phyloP scores from a whole-genome alignment of 306 rosid genomes.

The Malus sieversii region DNA sequence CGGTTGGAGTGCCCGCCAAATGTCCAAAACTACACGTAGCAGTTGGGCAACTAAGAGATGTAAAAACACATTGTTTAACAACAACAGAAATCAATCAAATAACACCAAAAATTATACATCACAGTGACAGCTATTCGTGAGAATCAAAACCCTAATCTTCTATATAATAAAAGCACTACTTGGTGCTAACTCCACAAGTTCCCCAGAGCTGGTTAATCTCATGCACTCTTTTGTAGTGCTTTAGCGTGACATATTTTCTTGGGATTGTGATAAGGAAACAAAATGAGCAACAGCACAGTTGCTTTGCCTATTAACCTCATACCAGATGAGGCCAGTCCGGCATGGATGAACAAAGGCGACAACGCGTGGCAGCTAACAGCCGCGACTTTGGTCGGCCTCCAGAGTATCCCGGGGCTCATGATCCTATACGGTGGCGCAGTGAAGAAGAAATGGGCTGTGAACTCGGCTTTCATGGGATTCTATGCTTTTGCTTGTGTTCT shows the following conservation, averaged over 20 bases:
- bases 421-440: conserved; percentile 38
- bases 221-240: background rate
- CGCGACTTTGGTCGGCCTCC: conserved; percentile 34
- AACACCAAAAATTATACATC: conserved; percentile 6
- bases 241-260: background rate
- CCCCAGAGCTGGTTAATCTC: background rate
- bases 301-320: conserved; percentile 16
- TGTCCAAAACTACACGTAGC: background rate
- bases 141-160: conserved; percentile 6
- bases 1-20: conserved; percentile 15
- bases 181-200: background rate
- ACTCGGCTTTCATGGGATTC: conserved; percentile 42
- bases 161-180: conserved; percentile 4
- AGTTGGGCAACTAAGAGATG: background rate
- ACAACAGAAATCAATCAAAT: background rate
- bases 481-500: conserved; percentile 40
- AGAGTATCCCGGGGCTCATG: conserved; percentile 39
- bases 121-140: conserved; percentile 24
- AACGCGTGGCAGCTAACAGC: conserved; percentile 47
- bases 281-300: conserved; percentile 3
- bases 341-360: conserved; percentile 44
- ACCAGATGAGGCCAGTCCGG: conserved; percentile 14
- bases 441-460: conserved; percentile 48
- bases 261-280: background rate
- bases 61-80: background rate